Evolutionary conservation across 2,329 filamentous ascomycete genomes (phyloP).

Genomic region (Trichoderma sp.): DNA sequence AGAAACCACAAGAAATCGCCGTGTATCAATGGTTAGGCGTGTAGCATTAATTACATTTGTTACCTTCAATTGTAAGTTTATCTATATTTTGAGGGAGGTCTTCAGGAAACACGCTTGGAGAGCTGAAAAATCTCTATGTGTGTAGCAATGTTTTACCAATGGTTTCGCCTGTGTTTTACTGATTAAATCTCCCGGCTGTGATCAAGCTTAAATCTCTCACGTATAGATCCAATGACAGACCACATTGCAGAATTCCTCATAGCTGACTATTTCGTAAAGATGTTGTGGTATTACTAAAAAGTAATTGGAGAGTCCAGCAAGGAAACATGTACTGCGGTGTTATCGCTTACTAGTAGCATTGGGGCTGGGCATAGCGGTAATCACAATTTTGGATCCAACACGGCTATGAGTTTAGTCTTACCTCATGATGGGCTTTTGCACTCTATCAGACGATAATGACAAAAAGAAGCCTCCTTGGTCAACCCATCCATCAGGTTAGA

Average conservation of each 20-base stretch:
- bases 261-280: background rate
- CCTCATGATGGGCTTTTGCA: background rate
- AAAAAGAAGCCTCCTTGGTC: background rate
- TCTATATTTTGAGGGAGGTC: too few species aligned
- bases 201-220: background rate
- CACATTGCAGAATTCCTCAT: background rate
- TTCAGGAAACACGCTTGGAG: too few species aligned
- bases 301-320: background rate
- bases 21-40: too few species aligned
- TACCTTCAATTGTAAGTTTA: too few species aligned
- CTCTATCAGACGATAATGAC: background rate
- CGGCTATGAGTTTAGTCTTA: background rate
- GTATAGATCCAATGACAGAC: background rate
- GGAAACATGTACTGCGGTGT: background rate
- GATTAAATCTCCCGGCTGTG: rapidly evolving
- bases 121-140: too few species aligned
- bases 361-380: background rate
- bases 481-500: background rate
- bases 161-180: background rate
- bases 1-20: too few species aligned
- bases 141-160: background rate
- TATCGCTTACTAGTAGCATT: background rate
- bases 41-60: too few species aligned
- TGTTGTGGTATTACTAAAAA: background rate
- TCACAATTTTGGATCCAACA: background rate